A percentile compares a stretch with the other conserved stretches of the same genome.
phyloP scores from a whole-genome alignment of 2,329 filamentous ascomycete species.

The Coniochaeta sp. region DNA sequence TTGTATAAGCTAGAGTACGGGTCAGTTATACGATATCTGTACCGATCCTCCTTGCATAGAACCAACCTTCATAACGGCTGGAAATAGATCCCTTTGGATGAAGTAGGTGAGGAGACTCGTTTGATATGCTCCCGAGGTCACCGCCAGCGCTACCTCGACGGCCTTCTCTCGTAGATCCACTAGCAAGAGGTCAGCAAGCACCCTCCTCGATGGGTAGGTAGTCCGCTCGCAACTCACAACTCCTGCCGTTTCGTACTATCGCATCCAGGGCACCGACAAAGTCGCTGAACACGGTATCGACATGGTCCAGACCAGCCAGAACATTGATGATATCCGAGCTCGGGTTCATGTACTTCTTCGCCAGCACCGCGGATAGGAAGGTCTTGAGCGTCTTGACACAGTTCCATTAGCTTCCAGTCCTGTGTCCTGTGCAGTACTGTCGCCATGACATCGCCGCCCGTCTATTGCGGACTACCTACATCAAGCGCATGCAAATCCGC shows the following conservation, averaged over 20 bases:
- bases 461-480: constrained; percentile 39
- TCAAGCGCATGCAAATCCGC: constrained; percentile 77
- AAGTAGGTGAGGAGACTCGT: constrained; percentile 93
- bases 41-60: background rate
- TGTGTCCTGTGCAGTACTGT: background rate
- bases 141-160: constrained; percentile 70
- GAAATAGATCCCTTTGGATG: constrained; percentile 89
- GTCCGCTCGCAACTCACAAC: constrained; percentile 41
- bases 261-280: constrained; percentile 77
- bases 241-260: constrained; percentile 71
- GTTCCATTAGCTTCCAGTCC: constrained; percentile 9
- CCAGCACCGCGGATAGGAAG: constrained; percentile 74
- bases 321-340: constrained; percentile 92
- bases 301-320: constrained; percentile 79
- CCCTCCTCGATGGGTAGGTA: background rate
- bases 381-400: constrained; percentile 69
- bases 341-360: constrained; percentile 89
- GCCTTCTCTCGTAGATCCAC: constrained; percentile 72
- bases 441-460: too few relatives aligned
- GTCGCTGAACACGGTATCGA: constrained; percentile 80
- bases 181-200: constrained; percentile 21
- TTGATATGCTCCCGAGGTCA: constrained; percentile 90
- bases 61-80: constrained; percentile 80
- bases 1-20: constrained; percentile 57
- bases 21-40: background rate